A percentile compares a stretch with the other conserved stretches of the same genome.
phyloP scores from a whole-genome alignment of 345 rosid species.

The Clarkia xantiana region DNA sequence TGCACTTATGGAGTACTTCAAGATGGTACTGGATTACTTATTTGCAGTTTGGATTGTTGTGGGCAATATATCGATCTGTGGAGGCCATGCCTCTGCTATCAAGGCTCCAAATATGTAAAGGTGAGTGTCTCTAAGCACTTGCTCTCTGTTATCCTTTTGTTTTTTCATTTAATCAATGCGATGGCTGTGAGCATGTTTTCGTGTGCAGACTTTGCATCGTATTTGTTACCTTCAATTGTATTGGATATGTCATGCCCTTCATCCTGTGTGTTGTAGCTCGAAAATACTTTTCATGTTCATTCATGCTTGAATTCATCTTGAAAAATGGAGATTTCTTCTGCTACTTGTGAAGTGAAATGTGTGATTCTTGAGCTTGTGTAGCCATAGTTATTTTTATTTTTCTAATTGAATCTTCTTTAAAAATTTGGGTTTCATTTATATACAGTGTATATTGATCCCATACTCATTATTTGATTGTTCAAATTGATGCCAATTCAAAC shows the following conservation, averaged over 20 bases:
- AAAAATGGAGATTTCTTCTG: no score
- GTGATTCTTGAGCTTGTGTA: no score
- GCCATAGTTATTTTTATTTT: no score
- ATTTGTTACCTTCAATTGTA: slow-evolving; percentile 85
- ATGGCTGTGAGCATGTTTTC: slow-evolving; percentile 3
- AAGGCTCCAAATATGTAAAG: slow-evolving; percentile 98
- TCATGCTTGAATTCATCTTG: no score
- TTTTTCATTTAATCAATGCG: slow-evolving; percentile 8
- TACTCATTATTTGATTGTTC: no score
- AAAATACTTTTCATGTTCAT: no score
- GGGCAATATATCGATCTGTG: slow-evolving; percentile 97
- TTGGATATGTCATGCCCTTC: slow-evolving; percentile 98
- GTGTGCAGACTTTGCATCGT: slow-evolving; percentile 84
- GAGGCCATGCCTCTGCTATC: slow-evolving; percentile 72
- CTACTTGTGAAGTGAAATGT: no score
- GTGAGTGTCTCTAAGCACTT: slow-evolving; percentile 16
- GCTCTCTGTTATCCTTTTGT: background rate
- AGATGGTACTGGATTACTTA: slow-evolving; percentile 95
- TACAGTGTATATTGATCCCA: no score
- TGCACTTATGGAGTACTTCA: slow-evolving; percentile 75
- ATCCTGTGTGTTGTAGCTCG: slow-evolving; percentile 93
- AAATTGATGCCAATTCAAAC: no score
- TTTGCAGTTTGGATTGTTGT: slow-evolving; percentile 99
- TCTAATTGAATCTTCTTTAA: no score
- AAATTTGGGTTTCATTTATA: no score